Base-by-base conservation (phyloP, 441 rosid species). In the Syzygium malaccense region DNA sequence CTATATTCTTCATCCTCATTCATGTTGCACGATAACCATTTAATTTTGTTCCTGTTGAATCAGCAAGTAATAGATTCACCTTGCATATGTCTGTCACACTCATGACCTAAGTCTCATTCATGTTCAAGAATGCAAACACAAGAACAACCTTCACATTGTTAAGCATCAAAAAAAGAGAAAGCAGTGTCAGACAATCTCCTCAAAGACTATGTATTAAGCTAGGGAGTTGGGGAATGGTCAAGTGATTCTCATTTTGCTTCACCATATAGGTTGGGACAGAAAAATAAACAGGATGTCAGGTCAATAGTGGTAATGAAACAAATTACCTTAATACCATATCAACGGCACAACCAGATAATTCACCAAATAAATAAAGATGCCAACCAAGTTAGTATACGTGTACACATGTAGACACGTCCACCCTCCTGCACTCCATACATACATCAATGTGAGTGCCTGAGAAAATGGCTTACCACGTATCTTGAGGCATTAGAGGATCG, bases 401-500 rank as follows among this genome's bases (percentile, higher is more conserved):
- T 41, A 75, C 10, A 75, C 41, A 37, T 23, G 83, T n/a, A 75
- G 18, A 37, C 83, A 75, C 51, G 41, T 75, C 83, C 51, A 75
- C 83, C 83, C n/a, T 54, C 57, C 18, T 60, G 57, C 66, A 33
- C 54, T n/a, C 53, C 60, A 28, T 55, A 85, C 33, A 57, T 9
- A 41, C 80, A 58, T 45, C 62, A 33, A 51, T 5, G 37, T 20
- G 32, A 79, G 55, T 66, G 55, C 32, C 23, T 9, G 14, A 15
- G 57, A 33, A 62, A 64, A 75, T 79, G 86, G 87, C 62, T 85
- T 96, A 98, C 99, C 99, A 98, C 99, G 91, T 95, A 95, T 96
- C 95, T 97, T 79, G 99, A 95, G 89, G 98, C 95, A 87, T 85
- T 91, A 86, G 99, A 96, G 86, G 99, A 98, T 91, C 98, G 95